Conservation (phyloP, 805 yeast genomes). For the Saccharomycopsis sp. region DNA sequence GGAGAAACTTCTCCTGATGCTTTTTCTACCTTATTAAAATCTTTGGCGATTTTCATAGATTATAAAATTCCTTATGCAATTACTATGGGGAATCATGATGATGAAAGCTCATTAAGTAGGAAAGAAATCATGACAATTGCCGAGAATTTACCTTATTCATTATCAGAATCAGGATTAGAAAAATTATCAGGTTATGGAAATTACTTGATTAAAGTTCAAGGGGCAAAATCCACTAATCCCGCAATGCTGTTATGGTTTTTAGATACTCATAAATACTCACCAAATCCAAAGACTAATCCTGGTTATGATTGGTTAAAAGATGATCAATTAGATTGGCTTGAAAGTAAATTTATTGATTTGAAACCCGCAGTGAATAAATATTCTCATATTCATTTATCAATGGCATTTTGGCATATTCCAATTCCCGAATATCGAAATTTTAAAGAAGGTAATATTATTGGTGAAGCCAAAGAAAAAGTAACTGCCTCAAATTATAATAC, state of each 20-base stretch:
- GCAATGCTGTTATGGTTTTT: constrained; percentile 60
- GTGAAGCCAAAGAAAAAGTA: constrained; percentile 58
- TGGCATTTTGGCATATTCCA: constrained; percentile 96
- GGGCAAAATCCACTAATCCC: constrained; percentile 28
- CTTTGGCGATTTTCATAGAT: constrained; percentile 54
- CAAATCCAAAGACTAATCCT: constrained; percentile 50
- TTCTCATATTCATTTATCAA: constrained; percentile 41
- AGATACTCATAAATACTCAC: constrained; percentile 75
- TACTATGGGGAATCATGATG: constrained; percentile 90
- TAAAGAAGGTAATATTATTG: constrained; percentile 33
- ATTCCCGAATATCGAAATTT: constrained; percentile 66
- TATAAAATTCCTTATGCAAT: constrained; percentile 75
- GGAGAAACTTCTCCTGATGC: constrained; percentile 77
- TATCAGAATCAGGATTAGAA: constrained; percentile 52
- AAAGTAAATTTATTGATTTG: constrained; percentile 25
- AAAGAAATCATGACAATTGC: constrained; percentile 49
- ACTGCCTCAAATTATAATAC: constrained; percentile 71
- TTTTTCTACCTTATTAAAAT: constrained; percentile 71
- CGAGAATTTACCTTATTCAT: constrained; percentile 53
- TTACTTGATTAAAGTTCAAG: constrained; percentile 46
- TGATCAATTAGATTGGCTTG: constrained; percentile 51
- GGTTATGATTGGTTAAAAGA: constrained; percentile 85
- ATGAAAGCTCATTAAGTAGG: constrained; percentile 64
- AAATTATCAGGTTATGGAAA: constrained; percentile 79
- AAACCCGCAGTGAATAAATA: constrained; percentile 24